phyloP scores from a whole-genome alignment of 352 stramenopile genomes.

The Pythium coloratum region DNA sequence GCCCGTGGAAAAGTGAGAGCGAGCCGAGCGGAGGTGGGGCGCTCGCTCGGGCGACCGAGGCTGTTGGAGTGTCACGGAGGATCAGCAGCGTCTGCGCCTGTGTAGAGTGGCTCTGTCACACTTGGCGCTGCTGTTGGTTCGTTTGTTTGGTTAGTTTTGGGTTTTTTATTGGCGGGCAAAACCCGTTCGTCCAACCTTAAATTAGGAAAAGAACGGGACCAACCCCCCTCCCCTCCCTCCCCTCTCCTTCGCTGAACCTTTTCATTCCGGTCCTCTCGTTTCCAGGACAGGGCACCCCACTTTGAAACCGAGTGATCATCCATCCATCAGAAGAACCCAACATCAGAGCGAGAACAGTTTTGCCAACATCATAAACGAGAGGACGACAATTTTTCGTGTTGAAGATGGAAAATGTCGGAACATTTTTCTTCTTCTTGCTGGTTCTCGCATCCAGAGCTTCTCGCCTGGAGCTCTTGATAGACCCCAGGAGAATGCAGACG shows the following conservation, averaged over 20 bases:
- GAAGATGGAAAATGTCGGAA: slow-evolving; percentile 5
- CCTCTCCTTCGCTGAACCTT: slow-evolving; percentile 29
- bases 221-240: slow-evolving; percentile 15
- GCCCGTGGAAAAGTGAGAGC: slow-evolving; percentile 9
- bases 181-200: slow-evolving; percentile 29
- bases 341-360: slow-evolving; percentile 1
- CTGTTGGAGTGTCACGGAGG: slow-evolving; percentile 7
- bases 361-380: background rate
- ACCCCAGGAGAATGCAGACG: background rate
- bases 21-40: slow-evolving; percentile 3
- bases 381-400: background rate
- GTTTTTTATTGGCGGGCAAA: slow-evolving; percentile 31
- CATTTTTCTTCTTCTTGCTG: background rate
- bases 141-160: slow-evolving; percentile 29
- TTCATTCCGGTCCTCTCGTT: slow-evolving; percentile 23
- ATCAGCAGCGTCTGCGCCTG: slow-evolving; percentile 7
- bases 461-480: background rate
- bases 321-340: background rate
- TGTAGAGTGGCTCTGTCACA: slow-evolving; percentile 18
- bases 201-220: slow-evolving; percentile 31
- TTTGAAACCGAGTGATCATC: slow-evolving; percentile 5
- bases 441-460: background rate
- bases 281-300: background rate
- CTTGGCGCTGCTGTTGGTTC: slow-evolving; percentile 11
- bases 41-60: background rate